A percentile compares a stretch with the other conserved stretches of the same genome.
Evolutionary conservation across 345 rosid genomes (phyloP).

Genomic region (Populus tremula): DNA sequence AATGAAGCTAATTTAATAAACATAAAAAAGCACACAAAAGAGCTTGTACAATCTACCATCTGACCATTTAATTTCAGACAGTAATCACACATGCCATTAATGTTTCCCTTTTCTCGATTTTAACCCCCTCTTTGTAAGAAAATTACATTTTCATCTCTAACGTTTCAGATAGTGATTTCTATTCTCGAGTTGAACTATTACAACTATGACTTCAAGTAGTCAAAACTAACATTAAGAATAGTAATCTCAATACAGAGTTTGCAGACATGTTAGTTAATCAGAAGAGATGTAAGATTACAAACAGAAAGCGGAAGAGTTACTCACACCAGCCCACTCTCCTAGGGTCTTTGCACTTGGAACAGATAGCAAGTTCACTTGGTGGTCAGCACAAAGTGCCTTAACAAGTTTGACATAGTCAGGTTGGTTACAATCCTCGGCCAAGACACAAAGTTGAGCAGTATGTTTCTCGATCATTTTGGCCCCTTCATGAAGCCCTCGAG

Average conservation of each 20-base stretch:
- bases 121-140: background rate
- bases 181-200: background rate
- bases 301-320: constrained; percentile 14
- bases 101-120: background rate
- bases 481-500: constrained; percentile 70
- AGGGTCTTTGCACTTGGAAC: constrained; percentile 85
- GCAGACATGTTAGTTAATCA: background rate
- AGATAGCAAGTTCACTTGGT: constrained; percentile 52
- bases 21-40: background rate
- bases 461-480: constrained; percentile 82
- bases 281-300: background rate
- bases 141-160: background rate
- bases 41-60: background rate
- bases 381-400: constrained; percentile 76
- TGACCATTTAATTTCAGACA: background rate
- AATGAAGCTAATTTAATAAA: background rate
- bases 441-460: constrained; percentile 60
- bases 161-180: background rate
- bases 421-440: constrained; percentile 88
- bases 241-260: background rate
- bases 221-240: background rate
- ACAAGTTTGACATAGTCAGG: constrained; percentile 78
- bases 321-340: constrained; percentile 94
- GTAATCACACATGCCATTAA: background rate
- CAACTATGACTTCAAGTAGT: background rate